A percentile compares a stretch with the other conserved stretches of the same genome.
Conservation (phyloP, 192 early-diverging fungal species). For the Podila clonocystis region DNA sequence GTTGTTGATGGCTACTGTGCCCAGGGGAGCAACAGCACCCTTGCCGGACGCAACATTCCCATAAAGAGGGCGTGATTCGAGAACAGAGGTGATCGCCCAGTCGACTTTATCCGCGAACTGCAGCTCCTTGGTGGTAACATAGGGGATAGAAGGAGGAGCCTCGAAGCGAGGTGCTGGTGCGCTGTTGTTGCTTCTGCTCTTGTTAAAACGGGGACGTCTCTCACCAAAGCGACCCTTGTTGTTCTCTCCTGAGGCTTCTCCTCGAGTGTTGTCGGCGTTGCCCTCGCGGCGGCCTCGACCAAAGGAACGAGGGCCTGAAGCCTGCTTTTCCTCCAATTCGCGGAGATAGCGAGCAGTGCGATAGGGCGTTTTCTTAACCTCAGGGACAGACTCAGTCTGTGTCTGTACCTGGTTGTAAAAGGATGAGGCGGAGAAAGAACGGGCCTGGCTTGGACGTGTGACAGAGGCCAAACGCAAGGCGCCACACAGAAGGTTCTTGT, state of each 20-base stretch:
- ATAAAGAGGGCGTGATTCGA: conserved; percentile 34
- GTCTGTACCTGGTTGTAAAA: conserved; percentile 4
- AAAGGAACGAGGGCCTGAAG: conserved; percentile 14
- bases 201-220: neutral
- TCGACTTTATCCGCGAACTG: conserved; percentile 31
- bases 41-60: conserved; percentile 25
- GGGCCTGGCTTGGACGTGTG: conserved; percentile 1
- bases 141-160: conserved; percentile 20
- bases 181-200: neutral
- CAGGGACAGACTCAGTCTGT: neutral
- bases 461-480: conserved; percentile 1
- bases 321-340: neutral
- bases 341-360: conserved; percentile 21
- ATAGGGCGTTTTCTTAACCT: conserved; percentile 12
- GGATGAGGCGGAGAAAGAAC: conserved; percentile 13
- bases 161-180: conserved; percentile 21
- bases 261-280: neutral
- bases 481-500: conserved; percentile 6
- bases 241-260: no score
- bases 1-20: conserved; percentile 19
- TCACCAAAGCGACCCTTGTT: neutral
- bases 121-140: conserved; percentile 30
- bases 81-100: conserved; percentile 41
- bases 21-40: conserved; percentile 10
- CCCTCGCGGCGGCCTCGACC: neutral